These are phyloP conservation scores for Aquilaria agallochum DNA, from an alignment of 441 rosid species.

Conservation along the genomic window DNA sequence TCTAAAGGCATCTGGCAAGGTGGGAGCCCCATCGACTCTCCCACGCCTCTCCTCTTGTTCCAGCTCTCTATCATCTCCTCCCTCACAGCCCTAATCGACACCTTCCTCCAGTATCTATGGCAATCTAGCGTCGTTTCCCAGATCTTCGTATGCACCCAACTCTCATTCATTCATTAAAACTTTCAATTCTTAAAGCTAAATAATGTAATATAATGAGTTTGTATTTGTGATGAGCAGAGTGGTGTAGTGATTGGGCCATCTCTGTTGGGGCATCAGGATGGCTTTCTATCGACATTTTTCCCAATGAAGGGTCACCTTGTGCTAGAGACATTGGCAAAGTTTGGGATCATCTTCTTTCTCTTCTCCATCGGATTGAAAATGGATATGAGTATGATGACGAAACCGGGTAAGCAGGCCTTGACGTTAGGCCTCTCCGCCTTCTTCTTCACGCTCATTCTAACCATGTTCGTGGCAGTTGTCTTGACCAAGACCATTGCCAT, in stretches of 20 bases:
- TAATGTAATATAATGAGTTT: not conserved
- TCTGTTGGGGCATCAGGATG: constrained; percentile 3
- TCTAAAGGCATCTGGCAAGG: constrained; percentile 4
- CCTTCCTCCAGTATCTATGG: constrained; percentile 24
- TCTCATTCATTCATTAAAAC: too few relatives aligned
- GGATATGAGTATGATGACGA: constrained; percentile 13
- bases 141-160: constrained; percentile 21
- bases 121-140: constrained; percentile 27
- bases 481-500: not conserved
- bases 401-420: constrained; percentile 13
- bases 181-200: too few relatives aligned
- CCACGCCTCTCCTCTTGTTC: constrained; percentile 18
- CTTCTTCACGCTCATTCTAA: not conserved
- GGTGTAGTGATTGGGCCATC: constrained; percentile 30
- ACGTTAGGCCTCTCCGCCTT: constrained; percentile 7
- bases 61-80: constrained; percentile 24
- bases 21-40: constrained; percentile 9
- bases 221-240: constrained; percentile 17
- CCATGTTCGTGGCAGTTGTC: not conserved
- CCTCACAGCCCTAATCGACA: constrained; percentile 17
- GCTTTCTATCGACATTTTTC: constrained; percentile 16
- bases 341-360: constrained; percentile 21
- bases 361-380: constrained; percentile 25
- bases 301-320: constrained; percentile 8
- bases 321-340: constrained; percentile 8